A percentile compares a stretch with the other conserved stretches of the same genome.
phyloP scores from a whole-genome alignment of 2,329 filamentous ascomycete species.

The Dactylonectria macrodidyma region DNA sequence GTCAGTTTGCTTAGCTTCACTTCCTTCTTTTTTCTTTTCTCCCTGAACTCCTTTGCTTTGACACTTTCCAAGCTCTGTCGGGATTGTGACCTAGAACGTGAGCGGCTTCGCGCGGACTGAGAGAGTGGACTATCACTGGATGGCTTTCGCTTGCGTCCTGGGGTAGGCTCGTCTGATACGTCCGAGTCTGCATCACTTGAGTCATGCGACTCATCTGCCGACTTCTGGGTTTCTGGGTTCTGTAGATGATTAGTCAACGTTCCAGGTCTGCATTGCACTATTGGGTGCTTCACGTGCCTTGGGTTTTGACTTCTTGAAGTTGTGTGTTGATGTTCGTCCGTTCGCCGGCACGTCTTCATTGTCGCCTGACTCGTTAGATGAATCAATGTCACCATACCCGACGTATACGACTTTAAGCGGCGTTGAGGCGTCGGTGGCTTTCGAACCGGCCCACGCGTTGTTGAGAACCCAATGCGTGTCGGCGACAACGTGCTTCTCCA shows the following conservation, averaged over 20 bases:
- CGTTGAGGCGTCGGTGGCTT: slow-evolving; percentile 49
- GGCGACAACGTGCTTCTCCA: slow-evolving; percentile 75
- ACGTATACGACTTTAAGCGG: slow-evolving; percentile 73
- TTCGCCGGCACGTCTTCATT: slow-evolving; percentile 52
- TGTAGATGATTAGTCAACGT: slow-evolving; percentile 33
- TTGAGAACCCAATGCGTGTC: slow-evolving; percentile 85
- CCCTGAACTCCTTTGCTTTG: slow-evolving; percentile 66
- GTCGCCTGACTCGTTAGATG: slow-evolving; percentile 53
- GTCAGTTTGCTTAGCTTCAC: slow-evolving; percentile 75
- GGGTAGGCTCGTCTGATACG: slow-evolving; percentile 41
- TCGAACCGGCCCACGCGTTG: slow-evolving; percentile 52
- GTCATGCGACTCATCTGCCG: slow-evolving; percentile 41
- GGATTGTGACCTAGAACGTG: slow-evolving; percentile 52
- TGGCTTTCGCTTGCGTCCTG: slow-evolving; percentile 48
- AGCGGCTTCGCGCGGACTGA: slow-evolving; percentile 44
- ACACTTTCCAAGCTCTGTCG: slow-evolving; percentile 45
- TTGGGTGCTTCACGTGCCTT: slow-evolving; percentile 46
- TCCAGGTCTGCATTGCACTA: neutral
- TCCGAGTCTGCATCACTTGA: slow-evolving; percentile 49
- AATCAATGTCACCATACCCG: slow-evolving; percentile 67
- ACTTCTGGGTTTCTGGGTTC: slow-evolving; percentile 35
- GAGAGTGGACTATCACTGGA: slow-evolving; percentile 42
- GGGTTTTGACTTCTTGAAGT: slow-evolving; percentile 44
- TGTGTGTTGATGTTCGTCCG: slow-evolving; percentile 56
- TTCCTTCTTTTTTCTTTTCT: slow-evolving; percentile 75